A percentile compares a stretch with the other conserved stretches of the same genome.
Evolutionary conservation across 169 alveolate species (phyloP).

Genomic region (Neospora caninum): DNA sequence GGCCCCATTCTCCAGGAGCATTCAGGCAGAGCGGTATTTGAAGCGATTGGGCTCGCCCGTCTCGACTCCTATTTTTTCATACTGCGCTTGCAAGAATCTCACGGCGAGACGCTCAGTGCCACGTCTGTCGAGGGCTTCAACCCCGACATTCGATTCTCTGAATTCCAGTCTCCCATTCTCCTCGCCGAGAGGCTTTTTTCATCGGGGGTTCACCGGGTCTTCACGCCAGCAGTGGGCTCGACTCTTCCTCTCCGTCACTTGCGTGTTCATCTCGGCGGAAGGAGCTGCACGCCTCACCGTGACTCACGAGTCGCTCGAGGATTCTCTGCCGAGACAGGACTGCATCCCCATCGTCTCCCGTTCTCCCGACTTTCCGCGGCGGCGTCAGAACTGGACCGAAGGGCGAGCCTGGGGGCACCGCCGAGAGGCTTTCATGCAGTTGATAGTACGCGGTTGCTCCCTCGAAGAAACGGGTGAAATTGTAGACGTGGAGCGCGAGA

Average conservation of each 20-base stretch:
- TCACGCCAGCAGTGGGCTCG: background rate
- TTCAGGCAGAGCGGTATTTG: too few relatives aligned
- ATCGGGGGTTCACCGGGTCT: too few relatives aligned
- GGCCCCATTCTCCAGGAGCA: too few relatives aligned
- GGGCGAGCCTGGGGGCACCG: background rate
- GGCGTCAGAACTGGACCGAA: background rate
- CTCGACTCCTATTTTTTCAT: too few relatives aligned
- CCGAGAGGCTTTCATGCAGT: constrained; percentile 19
- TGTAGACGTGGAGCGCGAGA: constrained; percentile 9
- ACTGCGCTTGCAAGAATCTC: too few relatives aligned
- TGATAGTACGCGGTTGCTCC: background rate
- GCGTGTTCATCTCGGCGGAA: background rate
- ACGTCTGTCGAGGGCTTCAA: too few relatives aligned
- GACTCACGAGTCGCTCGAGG: background rate
- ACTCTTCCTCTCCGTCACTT: background rate
- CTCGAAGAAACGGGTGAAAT: constrained; percentile 30
- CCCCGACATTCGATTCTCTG: too few relatives aligned
- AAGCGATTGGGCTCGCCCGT: too few relatives aligned
- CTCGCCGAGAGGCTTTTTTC: too few relatives aligned
- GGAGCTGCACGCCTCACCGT: background rate
- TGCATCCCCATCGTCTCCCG: background rate
- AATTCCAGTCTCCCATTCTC: too few relatives aligned
- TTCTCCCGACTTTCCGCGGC: background rate
- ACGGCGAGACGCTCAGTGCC: too few relatives aligned
- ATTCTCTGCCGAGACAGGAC: background rate